phyloP scores from a whole-genome alignment of 2,329 filamentous ascomycete genomes.

The Amphichorda felina region DNA sequence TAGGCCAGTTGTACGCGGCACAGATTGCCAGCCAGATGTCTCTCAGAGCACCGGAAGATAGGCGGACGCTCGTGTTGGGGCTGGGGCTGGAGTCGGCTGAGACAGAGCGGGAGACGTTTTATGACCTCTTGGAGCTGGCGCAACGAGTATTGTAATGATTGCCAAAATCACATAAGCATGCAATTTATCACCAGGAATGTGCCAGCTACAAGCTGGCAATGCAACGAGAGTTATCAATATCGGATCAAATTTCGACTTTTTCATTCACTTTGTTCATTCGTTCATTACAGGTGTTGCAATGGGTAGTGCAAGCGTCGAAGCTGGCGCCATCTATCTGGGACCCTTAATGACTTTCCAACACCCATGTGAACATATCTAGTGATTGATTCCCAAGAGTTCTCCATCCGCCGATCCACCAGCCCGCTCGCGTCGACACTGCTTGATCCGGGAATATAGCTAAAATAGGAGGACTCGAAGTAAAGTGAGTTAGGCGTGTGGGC shows the following conservation, averaged over 20 bases:
- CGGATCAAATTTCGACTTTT: too few relatives aligned
- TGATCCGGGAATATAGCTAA: too few relatives aligned
- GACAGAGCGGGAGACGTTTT: conserved; percentile 44
- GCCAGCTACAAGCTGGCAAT: too few relatives aligned
- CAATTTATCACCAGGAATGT: not conserved
- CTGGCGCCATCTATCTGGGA: conserved; percentile 2
- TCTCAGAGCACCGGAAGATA: conserved; percentile 54
- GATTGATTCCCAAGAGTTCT: too few relatives aligned
- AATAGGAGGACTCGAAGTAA: too few relatives aligned
- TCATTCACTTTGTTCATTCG: not conserved
- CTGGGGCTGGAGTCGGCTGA: conserved; percentile 41
- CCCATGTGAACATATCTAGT: not conserved
- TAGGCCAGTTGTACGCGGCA: conserved; percentile 80
- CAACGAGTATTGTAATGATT: conserved; percentile 37
- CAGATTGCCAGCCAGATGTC: conserved; percentile 77
- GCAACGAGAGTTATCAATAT: too few relatives aligned
- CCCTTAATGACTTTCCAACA: not conserved
- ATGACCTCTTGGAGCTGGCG: conserved; percentile 52
- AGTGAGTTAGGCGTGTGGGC: not conserved
- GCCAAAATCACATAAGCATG: not conserved
- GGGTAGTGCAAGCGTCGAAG: conserved; percentile 1
- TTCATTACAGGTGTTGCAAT: conserved; percentile 3
- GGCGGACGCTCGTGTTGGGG: conserved; percentile 48
- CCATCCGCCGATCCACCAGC: too few relatives aligned
- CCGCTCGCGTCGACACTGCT: too few relatives aligned